Evolutionary conservation across 306 rosid species (phyloP).

Genomic region (Spatholobus suberectus): DNA sequence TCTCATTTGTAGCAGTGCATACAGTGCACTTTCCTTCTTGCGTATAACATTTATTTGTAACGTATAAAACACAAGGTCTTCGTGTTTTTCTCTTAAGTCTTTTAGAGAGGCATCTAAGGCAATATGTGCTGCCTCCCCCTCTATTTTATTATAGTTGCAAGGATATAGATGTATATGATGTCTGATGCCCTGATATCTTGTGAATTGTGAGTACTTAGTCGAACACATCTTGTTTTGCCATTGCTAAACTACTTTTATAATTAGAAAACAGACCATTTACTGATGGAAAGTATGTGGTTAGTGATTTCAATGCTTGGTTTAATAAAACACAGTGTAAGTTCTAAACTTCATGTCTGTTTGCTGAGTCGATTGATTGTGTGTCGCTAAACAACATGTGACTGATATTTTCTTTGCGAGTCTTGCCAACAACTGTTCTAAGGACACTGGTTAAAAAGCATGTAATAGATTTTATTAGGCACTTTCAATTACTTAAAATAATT

Average conservation of each 20-base stretch:
- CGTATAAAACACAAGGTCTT: neutral
- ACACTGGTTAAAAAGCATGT: neutral
- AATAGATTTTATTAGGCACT: neutral
- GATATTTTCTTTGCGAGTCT: neutral
- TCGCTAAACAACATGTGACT: neutral
- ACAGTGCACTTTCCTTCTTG: slow-evolving; percentile 7
- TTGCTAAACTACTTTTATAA: neutral
- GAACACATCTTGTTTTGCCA: neutral
- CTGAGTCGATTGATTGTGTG: neutral
- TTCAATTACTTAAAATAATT: neutral
- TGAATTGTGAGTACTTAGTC: neutral
- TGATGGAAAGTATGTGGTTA: neutral
- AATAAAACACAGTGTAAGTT: neutral
- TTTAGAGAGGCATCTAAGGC: neutral
- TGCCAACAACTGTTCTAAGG: neutral
- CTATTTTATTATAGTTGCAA: neutral
- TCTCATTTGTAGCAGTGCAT: neutral
- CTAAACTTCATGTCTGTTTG: slow-evolving; percentile 23
- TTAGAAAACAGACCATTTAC: slow-evolving; percentile 6
- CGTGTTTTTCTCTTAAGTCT: neutral
- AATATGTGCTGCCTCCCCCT: neutral
- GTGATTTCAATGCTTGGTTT: neutral
- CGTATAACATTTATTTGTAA: neutral
- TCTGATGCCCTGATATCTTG: neutral
- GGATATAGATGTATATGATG: neutral